These are phyloP conservation scores for Cladosporium sp. DNA, from an alignment of 2,329 filamentous ascomycete species.

Conservation along the genomic window DNA sequence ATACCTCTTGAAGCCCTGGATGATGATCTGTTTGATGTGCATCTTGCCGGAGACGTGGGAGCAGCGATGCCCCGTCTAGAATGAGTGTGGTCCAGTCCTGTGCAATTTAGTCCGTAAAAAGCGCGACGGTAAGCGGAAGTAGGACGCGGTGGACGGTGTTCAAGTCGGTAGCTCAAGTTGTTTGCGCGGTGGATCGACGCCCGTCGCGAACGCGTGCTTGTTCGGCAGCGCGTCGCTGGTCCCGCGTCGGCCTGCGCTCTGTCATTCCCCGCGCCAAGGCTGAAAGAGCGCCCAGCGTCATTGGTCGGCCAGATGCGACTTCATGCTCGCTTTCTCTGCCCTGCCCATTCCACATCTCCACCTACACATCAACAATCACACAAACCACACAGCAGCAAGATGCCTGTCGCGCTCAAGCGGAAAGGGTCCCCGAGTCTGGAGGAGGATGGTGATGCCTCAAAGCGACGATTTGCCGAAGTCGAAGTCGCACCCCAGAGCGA, in stretches of 20 bases:
- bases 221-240: neutral
- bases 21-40: slow-evolving; percentile 99
- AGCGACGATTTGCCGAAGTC: slow-evolving; percentile 28
- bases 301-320: too few species aligned
- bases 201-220: neutral
- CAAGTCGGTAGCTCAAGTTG: too few species aligned
- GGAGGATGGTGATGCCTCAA: slow-evolving; percentile 27
- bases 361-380: neutral
- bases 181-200: neutral
- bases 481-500: slow-evolving; percentile 12
- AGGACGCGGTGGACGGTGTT: too few species aligned
- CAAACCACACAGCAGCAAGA: slow-evolving; percentile 10
- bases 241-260: too few species aligned
- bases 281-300: too few species aligned
- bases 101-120: neutral
- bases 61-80: neutral
- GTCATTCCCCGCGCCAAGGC: too few species aligned
- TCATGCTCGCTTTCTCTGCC: neutral
- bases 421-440: slow-evolving; percentile 32
- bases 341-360: neutral
- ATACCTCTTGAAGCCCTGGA: slow-evolving; percentile 98
- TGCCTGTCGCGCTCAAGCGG: slow-evolving; percentile 29
- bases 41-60: slow-evolving; percentile 41
- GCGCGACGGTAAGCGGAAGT: too few species aligned
- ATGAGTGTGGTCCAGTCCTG: neutral